A percentile compares a stretch with the other conserved stretches of the same genome.
Evolutionary conservation across 441 rosid genomes (phyloP).

Genomic region (Macaranga tanarius): DNA sequence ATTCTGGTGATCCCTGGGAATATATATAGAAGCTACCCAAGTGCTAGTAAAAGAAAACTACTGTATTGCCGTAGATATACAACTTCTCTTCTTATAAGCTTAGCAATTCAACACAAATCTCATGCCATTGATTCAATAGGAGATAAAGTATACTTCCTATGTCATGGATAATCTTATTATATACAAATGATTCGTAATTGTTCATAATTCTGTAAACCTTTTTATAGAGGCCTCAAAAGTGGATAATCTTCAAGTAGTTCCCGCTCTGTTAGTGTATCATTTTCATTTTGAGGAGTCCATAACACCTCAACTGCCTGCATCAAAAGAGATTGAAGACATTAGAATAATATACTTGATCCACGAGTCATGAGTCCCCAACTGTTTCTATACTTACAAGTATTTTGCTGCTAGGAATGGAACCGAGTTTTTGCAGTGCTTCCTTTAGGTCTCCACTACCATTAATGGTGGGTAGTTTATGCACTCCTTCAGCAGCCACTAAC

Average conservation of each 20-base stretch:
- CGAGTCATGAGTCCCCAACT: neutral
- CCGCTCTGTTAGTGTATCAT: constrained; percentile 63
- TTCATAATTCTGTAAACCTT: neutral
- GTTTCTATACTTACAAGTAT: constrained; percentile 50
- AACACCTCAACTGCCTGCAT: constrained; percentile 86
- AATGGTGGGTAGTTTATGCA: constrained; percentile 65
- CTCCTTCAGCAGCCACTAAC: constrained; percentile 89
- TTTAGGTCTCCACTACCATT: constrained; percentile 71
- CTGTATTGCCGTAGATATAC: neutral
- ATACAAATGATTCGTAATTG: constrained; percentile 28
- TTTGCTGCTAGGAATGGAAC: constrained; percentile 65
- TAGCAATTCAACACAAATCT: constrained; percentile 7
- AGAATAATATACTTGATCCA: neutral
- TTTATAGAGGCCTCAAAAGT: constrained; percentile 70
- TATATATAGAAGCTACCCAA: neutral
- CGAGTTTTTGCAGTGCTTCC: constrained; percentile 80
- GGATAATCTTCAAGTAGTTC: constrained; percentile 93
- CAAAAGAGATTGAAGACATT: neutral
- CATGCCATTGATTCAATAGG: constrained; percentile 1
- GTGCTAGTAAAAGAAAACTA: neutral
- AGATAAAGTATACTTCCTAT: neutral
- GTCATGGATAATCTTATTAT: constrained; percentile 18
- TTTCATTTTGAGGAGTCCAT: constrained; percentile 92
- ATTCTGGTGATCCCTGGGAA: neutral
- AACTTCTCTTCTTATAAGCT: constrained; percentile 11